Evolutionary conservation across 805 yeast genomes (phyloP).

Genomic region (Zygoascus ofunaensis): DNA sequence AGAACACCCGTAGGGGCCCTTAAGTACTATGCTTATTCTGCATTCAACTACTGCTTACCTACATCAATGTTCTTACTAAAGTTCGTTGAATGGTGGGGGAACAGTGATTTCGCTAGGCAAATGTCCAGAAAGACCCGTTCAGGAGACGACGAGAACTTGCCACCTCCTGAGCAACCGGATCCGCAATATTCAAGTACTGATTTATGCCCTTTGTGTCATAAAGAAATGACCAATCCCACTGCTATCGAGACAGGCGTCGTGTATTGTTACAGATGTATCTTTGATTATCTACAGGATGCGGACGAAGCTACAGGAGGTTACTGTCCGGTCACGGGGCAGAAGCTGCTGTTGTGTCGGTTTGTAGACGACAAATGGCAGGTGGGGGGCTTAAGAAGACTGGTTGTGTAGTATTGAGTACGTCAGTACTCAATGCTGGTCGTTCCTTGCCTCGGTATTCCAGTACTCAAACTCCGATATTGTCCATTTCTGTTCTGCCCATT

Average conservation of each 20-base stretch:
- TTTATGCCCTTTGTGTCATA: conserved; percentile 62
- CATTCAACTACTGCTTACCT: conserved; percentile 48
- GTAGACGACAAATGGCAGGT: conserved; percentile 59
- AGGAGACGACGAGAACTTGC: conserved; percentile 18
- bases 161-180: conserved; percentile 14
- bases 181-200: conserved; percentile 14
- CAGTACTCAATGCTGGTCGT: too few species aligned
- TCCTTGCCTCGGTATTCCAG: too few species aligned
- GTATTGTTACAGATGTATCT: conserved; percentile 81
- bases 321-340: conserved; percentile 77
- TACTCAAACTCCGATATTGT: too few species aligned
- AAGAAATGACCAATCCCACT: conserved; percentile 65
- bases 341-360: conserved; percentile 61
- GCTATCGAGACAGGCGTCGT: conserved; percentile 87
- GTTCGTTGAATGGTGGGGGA: conserved; percentile 89
- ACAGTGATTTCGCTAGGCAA: conserved; percentile 59
- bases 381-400: conserved; percentile 67
- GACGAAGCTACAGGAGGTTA: conserved; percentile 47
- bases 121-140: conserved; percentile 36
- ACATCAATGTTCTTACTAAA: conserved; percentile 71
- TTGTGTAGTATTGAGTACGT: conserved; percentile 47
- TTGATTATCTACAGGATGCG: conserved; percentile 46
- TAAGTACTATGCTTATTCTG: conserved; percentile 17
- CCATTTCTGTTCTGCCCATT: too few species aligned
- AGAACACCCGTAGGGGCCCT: conserved; percentile 26